phyloP scores from a whole-genome alignment of 345 rosid genomes.

The rapeseed (Brassica napus) region DNA sequence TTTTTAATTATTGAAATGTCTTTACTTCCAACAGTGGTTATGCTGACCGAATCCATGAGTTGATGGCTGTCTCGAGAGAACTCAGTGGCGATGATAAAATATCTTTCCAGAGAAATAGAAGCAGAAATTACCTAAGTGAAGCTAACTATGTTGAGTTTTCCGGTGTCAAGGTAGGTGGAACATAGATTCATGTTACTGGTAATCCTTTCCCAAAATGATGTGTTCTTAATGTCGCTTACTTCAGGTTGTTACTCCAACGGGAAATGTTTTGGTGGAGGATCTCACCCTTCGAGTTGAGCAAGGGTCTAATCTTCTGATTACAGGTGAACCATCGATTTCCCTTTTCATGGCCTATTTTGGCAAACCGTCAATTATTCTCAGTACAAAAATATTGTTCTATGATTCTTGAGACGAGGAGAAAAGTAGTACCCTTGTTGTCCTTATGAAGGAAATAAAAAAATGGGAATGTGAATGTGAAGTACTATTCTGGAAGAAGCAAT shows the following conservation, averaged over 20 bases:
- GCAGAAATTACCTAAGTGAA: constrained; percentile 75
- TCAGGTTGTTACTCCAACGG: constrained; percentile 98
- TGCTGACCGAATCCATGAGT: constrained; percentile 95
- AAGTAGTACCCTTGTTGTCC: constrained; percentile 6
- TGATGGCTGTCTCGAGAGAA: constrained; percentile 84
- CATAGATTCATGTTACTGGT: constrained; percentile 3
- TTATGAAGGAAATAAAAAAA: constrained; percentile 11
- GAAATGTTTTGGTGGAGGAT: constrained; percentile 89
- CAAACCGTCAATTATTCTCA: not conserved
- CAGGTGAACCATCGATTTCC: constrained; percentile 58
- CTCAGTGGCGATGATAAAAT: constrained; percentile 61
- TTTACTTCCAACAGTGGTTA: constrained; percentile 68
- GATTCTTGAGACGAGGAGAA: constrained; percentile 13
- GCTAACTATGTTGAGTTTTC: constrained; percentile 91
- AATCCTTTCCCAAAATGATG: not conserved
- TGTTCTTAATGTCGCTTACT: constrained; percentile 30
- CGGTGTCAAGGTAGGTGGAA: constrained; percentile 78
- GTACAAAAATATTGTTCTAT: not conserved
- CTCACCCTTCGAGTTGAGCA: constrained; percentile 81
- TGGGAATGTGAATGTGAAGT: not conserved
- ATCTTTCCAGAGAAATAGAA: constrained; percentile 66
- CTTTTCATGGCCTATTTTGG: not conserved
- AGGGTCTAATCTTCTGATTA: constrained; percentile 94
- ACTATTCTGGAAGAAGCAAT: constrained; percentile 13
- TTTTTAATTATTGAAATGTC: constrained; percentile 21